A percentile compares a stretch with the other conserved stretches of the same genome.
Evolutionary conservation across 2,329 filamentous ascomycete species (phyloP).

Genomic region (Neofusicoccum cordaticola): DNA sequence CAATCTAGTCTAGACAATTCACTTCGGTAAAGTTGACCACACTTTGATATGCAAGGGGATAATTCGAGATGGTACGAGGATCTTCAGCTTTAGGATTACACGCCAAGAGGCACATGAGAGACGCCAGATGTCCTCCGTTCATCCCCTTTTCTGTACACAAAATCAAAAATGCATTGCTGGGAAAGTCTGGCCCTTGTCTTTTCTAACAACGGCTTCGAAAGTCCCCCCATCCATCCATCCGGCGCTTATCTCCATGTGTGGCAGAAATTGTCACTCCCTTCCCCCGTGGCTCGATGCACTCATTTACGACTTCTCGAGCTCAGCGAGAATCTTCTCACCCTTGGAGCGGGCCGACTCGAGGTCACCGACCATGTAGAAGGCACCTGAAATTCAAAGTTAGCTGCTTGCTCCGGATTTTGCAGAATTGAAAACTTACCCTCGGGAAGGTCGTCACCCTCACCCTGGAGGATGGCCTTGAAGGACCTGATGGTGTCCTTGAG

Average conservation of each 20-base stretch:
- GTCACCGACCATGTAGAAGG: slow-evolving; percentile 98
- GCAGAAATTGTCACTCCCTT: slow-evolving; percentile 13
- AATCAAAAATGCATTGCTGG: slow-evolving; percentile 14
- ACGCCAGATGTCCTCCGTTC: slow-evolving; percentile 14
- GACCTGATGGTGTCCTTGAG: slow-evolving; percentile 96
- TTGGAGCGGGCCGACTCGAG: slow-evolving; percentile 88
- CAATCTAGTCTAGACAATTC: background rate
- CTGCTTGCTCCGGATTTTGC: background rate
- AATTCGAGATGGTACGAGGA: slow-evolving; percentile 12
- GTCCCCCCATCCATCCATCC: slow-evolving; percentile 5
- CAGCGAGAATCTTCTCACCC: slow-evolving; percentile 99
- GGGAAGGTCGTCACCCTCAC: slow-evolving; percentile 93
- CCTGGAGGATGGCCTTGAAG: slow-evolving; percentile 95
- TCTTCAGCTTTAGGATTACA: slow-evolving; percentile 19
- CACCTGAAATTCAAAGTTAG: slow-evolving; percentile 43
- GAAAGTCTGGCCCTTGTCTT: slow-evolving; percentile 12
- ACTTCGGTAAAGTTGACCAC: background rate
- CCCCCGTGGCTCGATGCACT: background rate
- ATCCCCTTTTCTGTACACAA: slow-evolving; percentile 16
- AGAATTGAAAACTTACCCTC: slow-evolving; percentile 62
- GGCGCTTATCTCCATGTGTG: slow-evolving; percentile 13
- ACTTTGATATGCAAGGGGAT: background rate
- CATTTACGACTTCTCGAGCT: slow-evolving; percentile 61
- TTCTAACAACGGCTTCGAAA: slow-evolving; percentile 4
- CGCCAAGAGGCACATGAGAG: slow-evolving; percentile 17